phyloP scores from a whole-genome alignment of 345 rosid species.

The Melaleuca alternifolia region DNA sequence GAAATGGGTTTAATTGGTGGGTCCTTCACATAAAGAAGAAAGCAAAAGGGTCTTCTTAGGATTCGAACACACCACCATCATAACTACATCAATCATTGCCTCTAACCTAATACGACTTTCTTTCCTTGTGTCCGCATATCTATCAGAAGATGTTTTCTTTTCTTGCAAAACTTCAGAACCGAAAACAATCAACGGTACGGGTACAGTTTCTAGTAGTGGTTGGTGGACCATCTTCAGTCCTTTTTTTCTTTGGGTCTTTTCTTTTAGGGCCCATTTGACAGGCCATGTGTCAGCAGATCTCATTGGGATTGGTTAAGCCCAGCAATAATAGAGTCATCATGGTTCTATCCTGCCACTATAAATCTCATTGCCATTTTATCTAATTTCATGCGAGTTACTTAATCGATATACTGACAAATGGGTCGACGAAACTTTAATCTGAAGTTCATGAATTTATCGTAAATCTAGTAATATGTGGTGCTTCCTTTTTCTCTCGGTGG shows the following conservation, averaged over 20 bases:
- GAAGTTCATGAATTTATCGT: background rate
- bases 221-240: background rate
- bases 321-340: background rate
- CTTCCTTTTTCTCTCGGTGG: background rate
- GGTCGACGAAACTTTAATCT: rapidly evolving
- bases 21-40: background rate
- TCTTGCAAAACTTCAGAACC: background rate
- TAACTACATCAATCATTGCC: background rate
- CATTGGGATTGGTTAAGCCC: background rate
- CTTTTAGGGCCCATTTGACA: background rate
- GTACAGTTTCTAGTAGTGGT: background rate
- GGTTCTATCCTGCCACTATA: background rate
- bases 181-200: background rate
- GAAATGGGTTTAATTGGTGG: background rate
- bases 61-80: background rate
- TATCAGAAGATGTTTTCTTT: background rate
- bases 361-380: background rate
- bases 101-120: background rate
- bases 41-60: background rate
- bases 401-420: background rate
- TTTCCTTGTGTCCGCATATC: background rate
- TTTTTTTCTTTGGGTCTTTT: background rate
- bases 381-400: background rate
- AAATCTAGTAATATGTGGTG: background rate
- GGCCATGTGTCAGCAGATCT: background rate